Conservation (phyloP, 257 asterid genomes). For the Petunia axillaris region DNA sequence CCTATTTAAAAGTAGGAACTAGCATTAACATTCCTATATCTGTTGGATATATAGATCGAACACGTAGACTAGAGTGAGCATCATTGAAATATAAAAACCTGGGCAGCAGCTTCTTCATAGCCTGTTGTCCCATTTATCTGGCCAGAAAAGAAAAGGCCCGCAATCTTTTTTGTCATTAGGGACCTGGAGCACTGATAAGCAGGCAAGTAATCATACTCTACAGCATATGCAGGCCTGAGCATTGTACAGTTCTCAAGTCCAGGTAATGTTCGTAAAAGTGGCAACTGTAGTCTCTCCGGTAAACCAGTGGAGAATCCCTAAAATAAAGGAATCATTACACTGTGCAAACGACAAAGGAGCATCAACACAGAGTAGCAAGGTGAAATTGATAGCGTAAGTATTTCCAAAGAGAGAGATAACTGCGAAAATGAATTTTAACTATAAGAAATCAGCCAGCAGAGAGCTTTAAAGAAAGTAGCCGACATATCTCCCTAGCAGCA, state of each 20-base stretch:
- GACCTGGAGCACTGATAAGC: constrained; percentile 95
- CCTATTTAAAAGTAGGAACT: not conserved
- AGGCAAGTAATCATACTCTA: constrained; percentile 97
- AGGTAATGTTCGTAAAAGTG: constrained; percentile 89
- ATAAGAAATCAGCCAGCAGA: constrained; percentile 7
- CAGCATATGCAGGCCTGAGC: constrained; percentile 99
- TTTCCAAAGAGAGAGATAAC: not conserved
- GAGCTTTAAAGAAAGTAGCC: not conserved
- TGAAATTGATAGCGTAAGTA: not conserved
- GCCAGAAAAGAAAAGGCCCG: constrained; percentile 97
- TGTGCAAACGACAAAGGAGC: constrained; percentile 6
- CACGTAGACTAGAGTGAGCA: not conserved
- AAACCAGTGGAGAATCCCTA: constrained; percentile 99
- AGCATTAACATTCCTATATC: not conserved
- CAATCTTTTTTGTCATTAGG: constrained; percentile 92
- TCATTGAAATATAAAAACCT: constrained; percentile 51
- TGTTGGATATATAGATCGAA: not conserved
- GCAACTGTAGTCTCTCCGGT: constrained; percentile 96
- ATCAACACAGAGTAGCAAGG: not conserved
- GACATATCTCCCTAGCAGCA: not conserved
- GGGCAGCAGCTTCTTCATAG: constrained; percentile 99
- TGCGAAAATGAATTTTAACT: constrained; percentile 8
- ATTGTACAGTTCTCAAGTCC: constrained; percentile 97
- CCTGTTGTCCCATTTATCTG: constrained; percentile 99
- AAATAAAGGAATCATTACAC: constrained; percentile 22